phyloP scores from a whole-genome alignment of 228 moss, liverwort and hornwort species.

The Sphagnum magellanicum region DNA sequence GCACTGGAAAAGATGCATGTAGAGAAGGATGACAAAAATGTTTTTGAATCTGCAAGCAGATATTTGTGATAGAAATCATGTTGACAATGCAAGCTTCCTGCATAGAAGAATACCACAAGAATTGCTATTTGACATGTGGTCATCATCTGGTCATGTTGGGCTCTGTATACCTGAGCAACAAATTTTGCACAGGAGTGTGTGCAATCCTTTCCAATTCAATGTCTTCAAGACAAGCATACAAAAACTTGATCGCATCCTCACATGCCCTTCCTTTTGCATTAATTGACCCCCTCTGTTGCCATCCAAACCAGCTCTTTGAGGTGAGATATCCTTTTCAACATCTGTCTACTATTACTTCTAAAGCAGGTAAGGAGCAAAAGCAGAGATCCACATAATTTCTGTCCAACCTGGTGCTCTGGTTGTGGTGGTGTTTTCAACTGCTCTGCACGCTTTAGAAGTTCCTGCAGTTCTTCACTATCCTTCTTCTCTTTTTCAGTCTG shows the following conservation, averaged over 20 bases:
- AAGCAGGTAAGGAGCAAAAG: too few relatives aligned
- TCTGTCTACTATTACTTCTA: too few relatives aligned
- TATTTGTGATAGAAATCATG: too few relatives aligned
- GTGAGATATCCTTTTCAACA: too few relatives aligned
- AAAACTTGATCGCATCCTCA: constrained; percentile 67
- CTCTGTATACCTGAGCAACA: constrained; percentile 1
- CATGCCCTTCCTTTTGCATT: constrained; percentile 18
- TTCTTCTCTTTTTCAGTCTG: constrained; percentile 18
- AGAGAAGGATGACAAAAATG: neutral
- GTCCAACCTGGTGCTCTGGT: constrained; percentile 6
- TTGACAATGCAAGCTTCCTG: too few relatives aligned
- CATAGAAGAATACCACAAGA: too few relatives aligned
- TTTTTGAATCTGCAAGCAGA: too few relatives aligned
- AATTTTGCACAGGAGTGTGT: constrained; percentile 3
- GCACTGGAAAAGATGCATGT: neutral
- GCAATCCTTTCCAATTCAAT: constrained; percentile 52
- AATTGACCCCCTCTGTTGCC: constrained; percentile 1
- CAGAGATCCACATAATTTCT: too few relatives aligned
- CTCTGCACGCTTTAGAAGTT: constrained; percentile 14
- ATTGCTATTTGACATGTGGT: too few relatives aligned
- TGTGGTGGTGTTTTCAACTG: constrained; percentile 7
- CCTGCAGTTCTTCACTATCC: constrained; percentile 26
- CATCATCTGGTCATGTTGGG: neutral
- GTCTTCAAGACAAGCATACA: constrained; percentile 73
- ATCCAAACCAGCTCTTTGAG: too few relatives aligned